Percentiles rank a stretch among this genome's conserved stretches.
Evolutionary conservation across 2,329 filamentous ascomycete genomes (phyloP).

Genomic region (Calonectria pauciramosa): DNA sequence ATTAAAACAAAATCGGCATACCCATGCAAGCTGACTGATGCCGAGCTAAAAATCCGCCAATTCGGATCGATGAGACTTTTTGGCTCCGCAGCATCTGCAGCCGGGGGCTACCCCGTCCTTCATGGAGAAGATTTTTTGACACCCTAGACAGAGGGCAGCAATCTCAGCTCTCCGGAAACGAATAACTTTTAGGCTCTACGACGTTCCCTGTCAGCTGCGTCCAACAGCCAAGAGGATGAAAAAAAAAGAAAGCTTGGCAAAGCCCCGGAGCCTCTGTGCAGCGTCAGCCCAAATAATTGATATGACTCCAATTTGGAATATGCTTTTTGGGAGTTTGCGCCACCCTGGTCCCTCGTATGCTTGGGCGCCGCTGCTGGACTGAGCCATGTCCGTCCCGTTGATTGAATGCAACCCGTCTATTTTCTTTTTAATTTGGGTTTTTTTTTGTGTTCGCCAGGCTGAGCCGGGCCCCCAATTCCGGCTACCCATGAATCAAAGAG

Average conservation of each 20-base stretch:
- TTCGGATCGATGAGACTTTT: constrained; percentile 4
- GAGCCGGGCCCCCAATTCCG: not conserved
- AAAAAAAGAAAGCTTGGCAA: not conserved
- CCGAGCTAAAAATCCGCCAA: not conserved
- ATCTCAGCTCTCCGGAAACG: not conserved
- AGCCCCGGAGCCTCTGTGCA: not conserved
- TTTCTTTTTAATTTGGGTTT: not conserved
- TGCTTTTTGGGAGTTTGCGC: constrained; percentile 6
- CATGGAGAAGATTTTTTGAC: not conserved
- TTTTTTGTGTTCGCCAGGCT: not conserved
- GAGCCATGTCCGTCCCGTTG: not conserved
- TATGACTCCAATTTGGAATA: not conserved
- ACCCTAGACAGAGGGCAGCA: not conserved
- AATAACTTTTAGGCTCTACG: constrained; percentile 3
- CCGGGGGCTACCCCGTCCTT: not conserved
- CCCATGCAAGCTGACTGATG: not conserved
- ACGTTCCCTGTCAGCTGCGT: not conserved
- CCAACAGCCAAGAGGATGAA: not conserved
- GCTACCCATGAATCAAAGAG: not conserved
- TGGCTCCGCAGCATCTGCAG: not conserved
- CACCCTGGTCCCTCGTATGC: not conserved
- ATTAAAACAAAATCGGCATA: not conserved
- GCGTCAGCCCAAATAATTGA: not conserved
- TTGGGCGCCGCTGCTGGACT: not conserved
- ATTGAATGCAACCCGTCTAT: not conserved